Evolutionary conservation across 345 rosid species (phyloP), one percentile per base, ranked within the genome.

Genomic region (Arabidopsis suecica): DNA sequence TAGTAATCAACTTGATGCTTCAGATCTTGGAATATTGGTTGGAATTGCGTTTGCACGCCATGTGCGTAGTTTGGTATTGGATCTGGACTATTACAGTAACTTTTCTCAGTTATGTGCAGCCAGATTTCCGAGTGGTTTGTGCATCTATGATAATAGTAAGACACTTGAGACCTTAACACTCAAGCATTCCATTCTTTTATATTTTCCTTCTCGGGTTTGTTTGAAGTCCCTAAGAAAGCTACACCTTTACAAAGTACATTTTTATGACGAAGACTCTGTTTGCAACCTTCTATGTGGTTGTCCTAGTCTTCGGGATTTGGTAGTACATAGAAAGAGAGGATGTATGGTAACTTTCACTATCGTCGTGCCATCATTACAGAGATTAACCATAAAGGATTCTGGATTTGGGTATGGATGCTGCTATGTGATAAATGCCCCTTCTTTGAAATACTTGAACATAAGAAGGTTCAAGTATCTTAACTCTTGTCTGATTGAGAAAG

Each of bases 401-500:
- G 9, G 3, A 18, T 12, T 5, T 1, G 1, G 40, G 3, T 3
- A 0, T 12, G 71, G 22, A 40, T 41, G 73, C n/a, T 41, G 73
- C n/a, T 68, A 28, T 68, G 41, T 69, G 53, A 55, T 69, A 40
- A 42, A 30, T 11, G 13, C 22, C 1, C 62, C 63, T 28, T 68
- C 18, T 68, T 68, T 68, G 62, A 68, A 40, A 55, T 40, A 55
- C 72, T 54, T 68, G 47, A 7, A 41, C 51, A 23, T 68, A 8
- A 5, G 10, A 9, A 6, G 49, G 48, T 14, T 51, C 2, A 1
- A 1, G 5, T 9, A 3, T 2, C 2, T n/a, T 13, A 38, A 23
- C 1, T 40, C n/a, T 14, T 38, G 6, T 23, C 13, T 68, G 61
- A 54, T 68, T 54, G 61, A 68, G 23, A 38, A 54, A 25, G 1